Evolutionary conservation across 768 basidiomycete species (phyloP).

Genomic region (Tulasnella sp.): DNA sequence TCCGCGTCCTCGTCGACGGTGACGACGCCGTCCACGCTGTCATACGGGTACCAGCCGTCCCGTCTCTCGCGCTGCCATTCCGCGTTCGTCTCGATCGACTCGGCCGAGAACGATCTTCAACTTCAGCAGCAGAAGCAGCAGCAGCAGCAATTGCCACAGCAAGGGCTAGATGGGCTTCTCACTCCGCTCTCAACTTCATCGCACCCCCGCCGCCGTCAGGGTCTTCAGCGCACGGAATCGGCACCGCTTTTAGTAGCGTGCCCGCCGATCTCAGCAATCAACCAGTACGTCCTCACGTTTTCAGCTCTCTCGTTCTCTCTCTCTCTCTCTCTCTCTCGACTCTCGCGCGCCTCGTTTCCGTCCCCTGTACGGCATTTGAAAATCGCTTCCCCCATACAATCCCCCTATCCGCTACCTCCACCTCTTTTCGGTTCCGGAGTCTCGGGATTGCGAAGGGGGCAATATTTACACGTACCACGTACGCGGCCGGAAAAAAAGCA

Average conservation of each 20-base stretch:
- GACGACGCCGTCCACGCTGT: background rate
- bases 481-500: background rate
- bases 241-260: background rate
- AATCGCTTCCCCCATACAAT: background rate
- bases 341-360: background rate
- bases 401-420: background rate
- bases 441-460: background rate
- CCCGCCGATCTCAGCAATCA: background rate
- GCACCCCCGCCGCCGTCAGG: background rate
- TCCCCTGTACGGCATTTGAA: background rate
- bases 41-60: background rate
- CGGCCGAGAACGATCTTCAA: background rate
- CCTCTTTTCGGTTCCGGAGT: slow-evolving; percentile 7
- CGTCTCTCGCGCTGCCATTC: slow-evolving; percentile 11
- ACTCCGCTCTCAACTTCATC: background rate
- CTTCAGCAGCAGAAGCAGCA: background rate
- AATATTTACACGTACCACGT: background rate
- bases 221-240: background rate
- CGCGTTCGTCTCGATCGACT: background rate
- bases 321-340: background rate
- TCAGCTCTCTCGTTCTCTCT: background rate
- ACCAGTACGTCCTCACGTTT: background rate
- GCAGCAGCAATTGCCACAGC: too few relatives aligned
- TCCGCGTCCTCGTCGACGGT: background rate
- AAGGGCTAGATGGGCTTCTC: background rate